Evolutionary conservation across 169 alveolate genomes (phyloP), one percentile per base, ranked within the genome.

Genomic region (Eimeria acervulina): DNA sequence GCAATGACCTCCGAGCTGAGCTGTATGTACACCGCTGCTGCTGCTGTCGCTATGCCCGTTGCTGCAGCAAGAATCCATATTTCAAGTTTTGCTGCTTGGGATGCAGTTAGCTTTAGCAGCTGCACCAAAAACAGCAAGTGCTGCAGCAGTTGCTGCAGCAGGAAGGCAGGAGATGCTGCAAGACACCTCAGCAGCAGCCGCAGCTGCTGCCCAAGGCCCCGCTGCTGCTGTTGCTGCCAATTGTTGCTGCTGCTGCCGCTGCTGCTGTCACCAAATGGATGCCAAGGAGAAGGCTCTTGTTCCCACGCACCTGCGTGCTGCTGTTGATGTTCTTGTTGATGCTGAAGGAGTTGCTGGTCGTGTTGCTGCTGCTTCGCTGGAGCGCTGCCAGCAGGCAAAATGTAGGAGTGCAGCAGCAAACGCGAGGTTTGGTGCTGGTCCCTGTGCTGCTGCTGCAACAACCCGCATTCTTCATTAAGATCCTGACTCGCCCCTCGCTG

Each of bases 1-100:
- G 92, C 92, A 15, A 84, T 28, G 28, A 84, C 52, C n/a, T 84
- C 92, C 36, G 92, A 84, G 92, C 92, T 84, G 51, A 84, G 92
- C 52, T 84, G 92, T 51, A 84, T 84, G 78, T 84, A 84, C 78
- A 84, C 92, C 76, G 92, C 92, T 36, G 92, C 92, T 33, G 92
- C 92, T 7, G 92, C 92, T 23, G 92, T 84, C 12, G 92, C 92
- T 55, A 84, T 84, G 2, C 92, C 92, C 1, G 92, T 84, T 52
- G 92, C 92, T 84, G 92, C 92, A 33, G 92, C 74, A 59, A 84
- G 92, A 23, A 84, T 52, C 92, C 92, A 84, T 33, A 84, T 33
- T 36, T 84, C 76, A 31, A 84, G 92, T n/a, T 84, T 51, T 52
- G 92, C 74, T 4, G 78, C 92, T n/a, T 84, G 92, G 33, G 52